phyloP scores from a whole-genome alignment of 352 stramenopile genomes.

The Globisporangium cederbergense region DNA sequence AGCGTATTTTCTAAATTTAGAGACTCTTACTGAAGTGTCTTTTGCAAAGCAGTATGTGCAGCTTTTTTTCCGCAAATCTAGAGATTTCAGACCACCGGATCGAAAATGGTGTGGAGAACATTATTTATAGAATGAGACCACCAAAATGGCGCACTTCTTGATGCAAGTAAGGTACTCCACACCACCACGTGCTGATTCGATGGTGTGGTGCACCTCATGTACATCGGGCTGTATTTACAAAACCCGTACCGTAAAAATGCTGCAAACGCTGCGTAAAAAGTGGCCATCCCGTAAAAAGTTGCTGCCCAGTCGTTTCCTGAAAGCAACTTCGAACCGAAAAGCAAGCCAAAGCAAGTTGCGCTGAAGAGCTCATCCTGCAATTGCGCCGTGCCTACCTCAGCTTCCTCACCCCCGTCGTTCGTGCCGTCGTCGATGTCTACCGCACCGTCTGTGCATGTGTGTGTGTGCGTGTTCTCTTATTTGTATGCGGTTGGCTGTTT shows the following conservation, averaged over 20 bases:
- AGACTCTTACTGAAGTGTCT: not conserved
- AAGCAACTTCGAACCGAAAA: too few relatives aligned
- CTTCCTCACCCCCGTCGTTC: not conserved
- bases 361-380: constrained; percentile 5
- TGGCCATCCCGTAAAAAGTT: not conserved
- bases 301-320: constrained; percentile 4
- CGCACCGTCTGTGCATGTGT: not conserved
- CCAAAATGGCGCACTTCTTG: not conserved
- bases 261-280: not conserved
- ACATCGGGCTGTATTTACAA: too few relatives aligned
- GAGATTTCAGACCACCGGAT: constrained; percentile 1
- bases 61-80: not conserved
- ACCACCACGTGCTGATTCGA: too few relatives aligned
- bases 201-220: too few relatives aligned
- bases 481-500: constrained; percentile 11
- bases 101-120: not conserved
- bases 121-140: not conserved
- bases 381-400: not conserved
- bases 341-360: not conserved
- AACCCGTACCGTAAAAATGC: not conserved
- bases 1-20: not conserved
- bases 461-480: not conserved
- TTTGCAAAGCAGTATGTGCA: too few relatives aligned
- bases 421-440: too few relatives aligned
- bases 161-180: too few relatives aligned